These are phyloP conservation scores for Vinca minor DNA, from an alignment of 257 asterid species.

Conservation along the genomic window DNA sequence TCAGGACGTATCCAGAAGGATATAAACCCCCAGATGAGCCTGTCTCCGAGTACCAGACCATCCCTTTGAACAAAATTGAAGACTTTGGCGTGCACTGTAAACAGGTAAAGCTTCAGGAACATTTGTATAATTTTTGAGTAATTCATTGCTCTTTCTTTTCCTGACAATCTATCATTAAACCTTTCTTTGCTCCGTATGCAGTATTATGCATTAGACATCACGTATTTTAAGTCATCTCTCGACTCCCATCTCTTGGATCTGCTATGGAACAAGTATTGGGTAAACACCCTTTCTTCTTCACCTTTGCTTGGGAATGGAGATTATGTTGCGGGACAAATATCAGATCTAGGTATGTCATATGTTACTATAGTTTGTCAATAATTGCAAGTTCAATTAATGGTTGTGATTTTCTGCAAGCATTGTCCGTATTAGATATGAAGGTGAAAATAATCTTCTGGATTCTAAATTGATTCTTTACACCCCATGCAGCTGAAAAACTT, in stretches of 20 bases:
- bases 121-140: not conserved
- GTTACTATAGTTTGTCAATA: not conserved
- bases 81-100: slow-evolving; percentile 98
- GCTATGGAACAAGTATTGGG: slow-evolving; percentile 97
- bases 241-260: slow-evolving; percentile 89
- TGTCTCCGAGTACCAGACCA: slow-evolving; percentile 90
- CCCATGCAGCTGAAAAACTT: slow-evolving; percentile 78
- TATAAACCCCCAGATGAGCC: slow-evolving; percentile 96
- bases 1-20: slow-evolving; percentile 91
- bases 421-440: not conserved
- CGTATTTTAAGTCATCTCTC: slow-evolving; percentile 92
- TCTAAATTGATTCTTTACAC: slow-evolving; percentile 11
- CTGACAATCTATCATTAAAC: not conserved
- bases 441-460: not conserved
- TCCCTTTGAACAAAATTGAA: slow-evolving; percentile 93
- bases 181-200: slow-evolving; percentile 21
- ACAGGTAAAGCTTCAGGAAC: slow-evolving; percentile 45
- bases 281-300: slow-evolving; percentile 93
- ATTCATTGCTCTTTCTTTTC: not conserved
- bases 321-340: slow-evolving; percentile 95
- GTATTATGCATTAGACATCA: slow-evolving; percentile 91
- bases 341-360: slow-evolving; percentile 65
- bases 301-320: slow-evolving; percentile 98
- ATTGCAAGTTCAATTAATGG: not conserved
- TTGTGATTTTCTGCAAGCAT: not conserved